Evolutionary conservation across 116 monocot genomes (phyloP).

Genomic region (Posidonia oceanica): DNA sequence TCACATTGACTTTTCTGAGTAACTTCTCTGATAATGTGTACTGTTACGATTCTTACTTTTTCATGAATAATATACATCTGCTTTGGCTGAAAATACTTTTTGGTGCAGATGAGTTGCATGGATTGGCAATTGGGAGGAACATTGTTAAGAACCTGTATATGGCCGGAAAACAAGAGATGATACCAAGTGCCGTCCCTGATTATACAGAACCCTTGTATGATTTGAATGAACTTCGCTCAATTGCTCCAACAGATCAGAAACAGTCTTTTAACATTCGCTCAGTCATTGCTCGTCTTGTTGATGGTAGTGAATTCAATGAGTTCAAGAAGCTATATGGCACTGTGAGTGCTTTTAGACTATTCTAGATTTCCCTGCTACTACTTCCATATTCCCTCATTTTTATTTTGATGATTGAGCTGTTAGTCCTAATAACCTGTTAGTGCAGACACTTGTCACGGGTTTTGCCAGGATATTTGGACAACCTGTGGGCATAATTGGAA

Average conservation of each 20-base stretch:
- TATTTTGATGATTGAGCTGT: slow-evolving; percentile 5
- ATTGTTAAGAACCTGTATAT: slow-evolving; percentile 90
- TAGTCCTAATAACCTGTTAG: slow-evolving; percentile 5
- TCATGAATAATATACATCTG: background rate
- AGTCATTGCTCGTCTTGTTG: slow-evolving; percentile 83
- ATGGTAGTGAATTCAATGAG: slow-evolving; percentile 96
- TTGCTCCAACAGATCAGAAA: slow-evolving; percentile 89
- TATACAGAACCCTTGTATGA: slow-evolving; percentile 77
- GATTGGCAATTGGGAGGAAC: slow-evolving; percentile 72
- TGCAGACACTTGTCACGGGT: slow-evolving; percentile 94
- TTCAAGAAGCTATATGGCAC: slow-evolving; percentile 97
- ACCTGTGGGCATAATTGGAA: slow-evolving; percentile 91
- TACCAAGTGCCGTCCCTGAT: slow-evolving; percentile 17
- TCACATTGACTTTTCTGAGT: no score
- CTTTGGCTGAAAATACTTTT: background rate
- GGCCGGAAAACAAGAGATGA: slow-evolving; percentile 48
- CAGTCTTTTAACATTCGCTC: slow-evolving; percentile 81
- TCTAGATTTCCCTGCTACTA: background rate
- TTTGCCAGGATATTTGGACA: slow-evolving; percentile 94
- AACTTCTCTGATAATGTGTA: background rate
- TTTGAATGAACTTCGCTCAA: slow-evolving; percentile 56
- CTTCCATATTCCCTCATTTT: background rate
- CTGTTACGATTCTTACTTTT: background rate
- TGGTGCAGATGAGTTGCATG: slow-evolving; percentile 89
- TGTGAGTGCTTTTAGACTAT: slow-evolving; percentile 38